Base-by-base conservation (phyloP, 2,329 filamentous ascomycete genomes). In the Aureobasidium sp. region DNA sequence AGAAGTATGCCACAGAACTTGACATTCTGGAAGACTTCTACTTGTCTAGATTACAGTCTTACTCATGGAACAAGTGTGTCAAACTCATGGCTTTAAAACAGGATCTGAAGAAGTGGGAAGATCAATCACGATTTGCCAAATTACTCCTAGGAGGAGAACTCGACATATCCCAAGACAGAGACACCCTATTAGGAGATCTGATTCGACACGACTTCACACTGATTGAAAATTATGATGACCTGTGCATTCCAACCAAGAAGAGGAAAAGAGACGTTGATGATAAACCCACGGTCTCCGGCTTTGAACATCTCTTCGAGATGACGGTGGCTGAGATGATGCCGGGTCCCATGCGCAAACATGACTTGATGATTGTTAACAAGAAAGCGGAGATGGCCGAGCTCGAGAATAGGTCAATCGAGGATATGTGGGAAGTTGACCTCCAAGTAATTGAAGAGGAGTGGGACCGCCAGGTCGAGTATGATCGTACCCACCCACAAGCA, bases 221-320 rank as follows among this genome's bases (percentile, higher is more conserved):
- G 5, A 6, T 50, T 4, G 25, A 37, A 25, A 25, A 37, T 7
- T 34, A 6, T 11, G 48, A 50, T 32, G 3, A 37, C 3, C 14
- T 13, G 1, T n/a, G n/a, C n/a, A n/a, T 27, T 3, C 5, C n/a
- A 3, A 27, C 30, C n/a, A 50, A 50, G 13, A 50, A 37, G n/a
- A 37, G 48, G 8, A 37, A 50, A 37, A 32, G 30, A n/a, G 34
- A 37, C 21, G 10, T 6, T 11, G 21, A 27, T 53, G 2, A 8
- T 83, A 81, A 30, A 80, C 85, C 51, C 1, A 82, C 85, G 54
- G 85, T 89, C 4, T 85, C 83, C 66, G 90, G 94, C 69, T 97
- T 88, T 69, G 93, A 97, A 71, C 97, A 97, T 72, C 84, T 97
- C 36, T 83, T 97, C 61, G 90, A 90, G 84, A 96, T 99, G 90